Evolutionary conservation across 2,329 filamentous ascomycete genomes (phyloP).

Genomic region (Fusarium tricinctum): DNA sequence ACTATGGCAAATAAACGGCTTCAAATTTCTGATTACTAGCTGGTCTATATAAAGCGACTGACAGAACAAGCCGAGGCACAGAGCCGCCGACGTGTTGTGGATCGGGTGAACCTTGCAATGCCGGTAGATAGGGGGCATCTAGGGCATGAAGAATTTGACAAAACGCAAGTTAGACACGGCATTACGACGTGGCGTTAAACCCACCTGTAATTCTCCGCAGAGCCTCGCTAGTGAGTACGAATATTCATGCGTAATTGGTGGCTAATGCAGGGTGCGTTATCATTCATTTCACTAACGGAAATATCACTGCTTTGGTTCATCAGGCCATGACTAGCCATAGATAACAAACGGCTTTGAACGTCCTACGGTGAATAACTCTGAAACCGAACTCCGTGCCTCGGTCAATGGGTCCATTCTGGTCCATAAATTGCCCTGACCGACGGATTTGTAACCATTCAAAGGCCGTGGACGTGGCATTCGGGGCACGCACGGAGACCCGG

Average conservation of each 20-base stretch:
- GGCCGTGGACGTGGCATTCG: constrained; percentile 3
- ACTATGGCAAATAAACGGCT: neutral
- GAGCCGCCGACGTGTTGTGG: constrained; percentile 20
- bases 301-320: neutral
- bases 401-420: constrained; percentile 4
- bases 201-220: constrained; percentile 23
- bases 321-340: neutral
- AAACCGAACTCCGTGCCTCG: constrained; percentile 35
- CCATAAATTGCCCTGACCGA: constrained; percentile 10
- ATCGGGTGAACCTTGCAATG: constrained; percentile 19
- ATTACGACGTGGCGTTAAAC: constrained; percentile 16
- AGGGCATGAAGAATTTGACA: constrained; percentile 26
- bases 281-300: neutral
- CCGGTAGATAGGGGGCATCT: constrained; percentile 18
- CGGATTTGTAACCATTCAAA: constrained; percentile 23
- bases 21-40: constrained; percentile 6
- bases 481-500: constrained; percentile 30
- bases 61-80: constrained; percentile 21
- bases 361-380: neutral
- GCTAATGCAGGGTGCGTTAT: neutral
- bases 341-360: neutral
- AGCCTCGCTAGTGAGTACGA: constrained; percentile 9
- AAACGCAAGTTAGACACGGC: neutral
- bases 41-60: constrained; percentile 36
- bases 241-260: neutral